Conservation (phyloP, 2,329 filamentous ascomycete genomes). For the Trichophaea hybrida region DNA sequence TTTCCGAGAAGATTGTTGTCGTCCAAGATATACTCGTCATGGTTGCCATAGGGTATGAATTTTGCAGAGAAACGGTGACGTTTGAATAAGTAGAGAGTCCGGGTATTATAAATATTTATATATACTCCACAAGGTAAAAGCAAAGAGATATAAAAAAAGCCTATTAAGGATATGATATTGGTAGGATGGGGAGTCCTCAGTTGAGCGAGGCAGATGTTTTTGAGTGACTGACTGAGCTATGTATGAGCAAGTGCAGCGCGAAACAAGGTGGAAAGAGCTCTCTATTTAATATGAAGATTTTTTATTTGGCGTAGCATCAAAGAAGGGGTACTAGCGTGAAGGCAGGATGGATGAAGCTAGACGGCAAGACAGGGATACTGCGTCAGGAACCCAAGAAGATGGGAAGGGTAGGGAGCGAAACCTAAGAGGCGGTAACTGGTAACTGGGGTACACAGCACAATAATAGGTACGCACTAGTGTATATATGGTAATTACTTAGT, state of each 20-base stretch:
- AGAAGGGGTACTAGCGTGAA: background rate
- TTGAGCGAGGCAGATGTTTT: too few relatives aligned
- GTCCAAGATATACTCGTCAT: conserved; percentile 13
- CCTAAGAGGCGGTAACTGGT: too few relatives aligned
- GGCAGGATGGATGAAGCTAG: background rate
- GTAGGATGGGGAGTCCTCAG: too few relatives aligned
- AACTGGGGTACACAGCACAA: too few relatives aligned
- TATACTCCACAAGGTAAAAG: background rate
- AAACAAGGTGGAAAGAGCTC: background rate
- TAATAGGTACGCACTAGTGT: too few relatives aligned
- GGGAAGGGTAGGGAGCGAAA: background rate
- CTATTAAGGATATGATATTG: background rate
- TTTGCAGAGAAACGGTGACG: too few relatives aligned
- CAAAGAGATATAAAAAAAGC: background rate
- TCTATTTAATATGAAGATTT: conserved; percentile 5
- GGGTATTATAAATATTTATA: background rate
- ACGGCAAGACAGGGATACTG: background rate
- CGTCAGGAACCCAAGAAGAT: background rate
- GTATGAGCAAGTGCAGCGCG: background rate
- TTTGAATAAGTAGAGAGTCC: background rate
- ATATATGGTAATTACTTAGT: too few relatives aligned
- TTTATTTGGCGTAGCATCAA: background rate
- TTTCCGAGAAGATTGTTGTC: conserved; percentile 16
- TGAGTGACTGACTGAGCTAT: too few relatives aligned
- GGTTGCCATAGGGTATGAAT: background rate